Evolutionary conservation across 495 filamentous ascomycete species (phyloP).

Genomic region (Podospora bellae-mahoneyi): DNA sequence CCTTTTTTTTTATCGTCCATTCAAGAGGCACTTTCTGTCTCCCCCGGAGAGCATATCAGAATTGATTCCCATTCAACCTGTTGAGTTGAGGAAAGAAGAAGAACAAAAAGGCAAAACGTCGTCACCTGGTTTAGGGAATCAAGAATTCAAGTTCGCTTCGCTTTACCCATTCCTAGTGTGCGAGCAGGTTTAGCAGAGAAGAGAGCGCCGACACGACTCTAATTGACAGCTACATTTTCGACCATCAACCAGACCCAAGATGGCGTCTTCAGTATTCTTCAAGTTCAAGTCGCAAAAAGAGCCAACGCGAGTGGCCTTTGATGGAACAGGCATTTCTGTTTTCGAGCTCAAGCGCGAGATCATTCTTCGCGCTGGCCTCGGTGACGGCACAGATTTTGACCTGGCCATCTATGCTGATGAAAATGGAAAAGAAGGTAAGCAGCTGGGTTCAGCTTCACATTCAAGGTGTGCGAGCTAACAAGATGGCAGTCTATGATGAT

Average conservation of each 20-base stretch:
- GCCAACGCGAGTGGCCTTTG: conserved; percentile 88
- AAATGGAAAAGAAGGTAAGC: conserved; percentile 77
- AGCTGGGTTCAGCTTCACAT: background rate
- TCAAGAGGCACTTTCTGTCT: conserved; percentile 37
- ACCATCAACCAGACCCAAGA: conserved; percentile 43
- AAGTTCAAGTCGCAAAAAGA: conserved; percentile 99
- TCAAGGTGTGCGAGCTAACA: conserved; percentile 24
- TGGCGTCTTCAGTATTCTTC: conserved; percentile 99
- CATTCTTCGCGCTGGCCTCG: conserved; percentile 85
- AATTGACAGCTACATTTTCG: conserved; percentile 20
- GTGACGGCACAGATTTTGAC: conserved; percentile 96
- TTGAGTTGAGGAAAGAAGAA: conserved; percentile 41
- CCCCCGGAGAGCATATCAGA: conserved; percentile 55
- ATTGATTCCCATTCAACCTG: conserved; percentile 53
- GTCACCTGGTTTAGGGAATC: conserved; percentile 17
- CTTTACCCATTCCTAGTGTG: conserved; percentile 38
- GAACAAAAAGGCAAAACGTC: background rate
- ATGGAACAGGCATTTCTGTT: conserved; percentile 96
- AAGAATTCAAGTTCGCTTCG: conserved; percentile 30
- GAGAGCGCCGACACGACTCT: conserved; percentile 25
- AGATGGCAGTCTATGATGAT: conserved; percentile 79
- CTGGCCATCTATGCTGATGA: conserved; percentile 89
- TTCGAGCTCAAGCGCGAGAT: conserved; percentile 99
- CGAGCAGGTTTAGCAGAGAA: conserved; percentile 21
- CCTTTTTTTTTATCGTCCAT: conserved; percentile 29